Percentiles rank a stretch among this genome's conserved stretches.
These are phyloP conservation scores for Saussurea involucrata DNA, from an alignment of 129 eudicot genomes.

Conservation along the genomic window DNA sequence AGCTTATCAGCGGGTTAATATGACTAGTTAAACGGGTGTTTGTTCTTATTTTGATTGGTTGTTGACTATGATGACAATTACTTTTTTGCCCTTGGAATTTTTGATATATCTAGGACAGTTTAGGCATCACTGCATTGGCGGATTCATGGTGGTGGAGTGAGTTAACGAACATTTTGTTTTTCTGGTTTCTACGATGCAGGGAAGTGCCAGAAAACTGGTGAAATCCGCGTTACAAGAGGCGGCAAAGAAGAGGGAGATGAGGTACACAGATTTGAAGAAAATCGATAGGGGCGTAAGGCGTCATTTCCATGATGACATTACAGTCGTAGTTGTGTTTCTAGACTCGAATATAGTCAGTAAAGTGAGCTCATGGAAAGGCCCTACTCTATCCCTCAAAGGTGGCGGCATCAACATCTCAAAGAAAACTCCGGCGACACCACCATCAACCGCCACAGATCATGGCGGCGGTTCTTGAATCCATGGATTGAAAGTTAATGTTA, in stretches of 20 bases:
- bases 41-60: neutral
- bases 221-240: slow-evolving; percentile 83
- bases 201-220: slow-evolving; percentile 72
- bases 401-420: slow-evolving; percentile 54
- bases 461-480: slow-evolving; percentile 16
- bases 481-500: slow-evolving; percentile 15
- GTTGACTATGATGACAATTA: neutral
- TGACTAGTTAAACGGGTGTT: too few species aligned
- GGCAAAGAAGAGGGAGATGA: slow-evolving; percentile 90
- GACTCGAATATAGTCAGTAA: slow-evolving; percentile 73
- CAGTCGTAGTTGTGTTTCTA: slow-evolving; percentile 73
- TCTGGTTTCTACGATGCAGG: slow-evolving; percentile 46
- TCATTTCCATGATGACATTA: slow-evolving; percentile 91
- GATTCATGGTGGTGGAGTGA: neutral
- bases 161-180: neutral
- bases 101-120: neutral
- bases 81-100: neutral
- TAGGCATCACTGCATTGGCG: neutral
- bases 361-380: slow-evolving; percentile 61
- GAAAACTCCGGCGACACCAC: slow-evolving; percentile 37
- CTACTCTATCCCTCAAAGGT: slow-evolving; percentile 67
- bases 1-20: neutral
- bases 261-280: slow-evolving; percentile 84
- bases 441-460: slow-evolving; percentile 17
- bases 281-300: slow-evolving; percentile 90